A percentile compares a stretch with the other conserved stretches of the same genome.
Evolutionary conservation across 1,139 yeast genomes (phyloP).

Genomic region (Blastobotrys malaysiensis): DNA sequence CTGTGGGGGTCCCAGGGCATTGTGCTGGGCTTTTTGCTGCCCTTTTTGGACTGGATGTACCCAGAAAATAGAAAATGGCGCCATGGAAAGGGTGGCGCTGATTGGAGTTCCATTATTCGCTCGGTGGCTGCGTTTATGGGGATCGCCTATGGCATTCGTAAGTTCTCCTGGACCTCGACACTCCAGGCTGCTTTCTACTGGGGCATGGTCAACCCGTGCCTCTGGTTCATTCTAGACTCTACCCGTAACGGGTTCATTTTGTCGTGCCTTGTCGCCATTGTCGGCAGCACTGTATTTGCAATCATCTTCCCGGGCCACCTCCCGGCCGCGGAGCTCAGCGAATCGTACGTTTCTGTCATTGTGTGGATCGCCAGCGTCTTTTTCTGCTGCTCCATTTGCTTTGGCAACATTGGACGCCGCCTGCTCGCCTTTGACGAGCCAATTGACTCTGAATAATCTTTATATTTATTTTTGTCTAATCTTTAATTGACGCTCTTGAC

Average conservation of each 20-base stretch:
- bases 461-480: not conserved
- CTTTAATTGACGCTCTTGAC: not conserved
- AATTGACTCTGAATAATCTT: not conserved
- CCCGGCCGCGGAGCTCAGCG: conserved; percentile 20
- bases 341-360: conserved; percentile 28
- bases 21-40: conserved; percentile 56
- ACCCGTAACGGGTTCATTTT: conserved; percentile 55
- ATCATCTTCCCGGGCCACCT: conserved; percentile 28
- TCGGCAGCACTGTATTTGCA: conserved; percentile 30
- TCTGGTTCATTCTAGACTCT: conserved; percentile 79
- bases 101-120: conserved; percentile 46
- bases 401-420: conserved; percentile 68
- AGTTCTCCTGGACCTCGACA: conserved; percentile 72
- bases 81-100: conserved; percentile 28
- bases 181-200: conserved; percentile 72
- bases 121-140: conserved; percentile 76
- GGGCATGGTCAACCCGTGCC: conserved; percentile 68
- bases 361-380: conserved; percentile 57
- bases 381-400: conserved; percentile 62
- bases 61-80: conserved; percentile 30
- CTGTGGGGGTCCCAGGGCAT: conserved; percentile 53
- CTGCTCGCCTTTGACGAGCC: conserved; percentile 22
- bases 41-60: conserved; percentile 49
- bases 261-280: conserved; percentile 29
- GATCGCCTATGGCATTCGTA: conserved; percentile 74